phyloP scores from a whole-genome alignment of 768 basidiomycete genomes.

The Pisolithus microcarpus region DNA sequence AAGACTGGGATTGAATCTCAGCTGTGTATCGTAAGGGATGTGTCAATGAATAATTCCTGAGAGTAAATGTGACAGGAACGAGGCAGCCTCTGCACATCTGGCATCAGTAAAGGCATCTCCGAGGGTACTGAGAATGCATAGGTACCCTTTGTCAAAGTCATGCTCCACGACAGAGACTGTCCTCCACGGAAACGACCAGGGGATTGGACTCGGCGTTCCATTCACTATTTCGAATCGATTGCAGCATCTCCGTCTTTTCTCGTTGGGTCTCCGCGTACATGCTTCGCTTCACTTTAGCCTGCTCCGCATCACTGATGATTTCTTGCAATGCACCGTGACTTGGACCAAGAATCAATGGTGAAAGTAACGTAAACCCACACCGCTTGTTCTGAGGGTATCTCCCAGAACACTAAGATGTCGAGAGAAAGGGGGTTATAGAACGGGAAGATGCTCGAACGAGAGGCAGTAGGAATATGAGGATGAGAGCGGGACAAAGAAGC shows the following conservation, averaged over 20 bases:
- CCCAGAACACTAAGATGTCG: constrained; percentile 75
- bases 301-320: constrained; percentile 53
- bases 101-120: constrained; percentile 4
- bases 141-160: constrained; percentile 68
- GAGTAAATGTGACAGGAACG: constrained; percentile 43
- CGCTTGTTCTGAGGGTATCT: constrained; percentile 52
- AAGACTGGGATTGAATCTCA: constrained; percentile 37
- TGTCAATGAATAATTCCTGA: constrained; percentile 70
- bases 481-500: constrained; percentile 34
- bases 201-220: constrained; percentile 83
- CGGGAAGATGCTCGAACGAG: constrained; percentile 63
- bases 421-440: constrained; percentile 67
- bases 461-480: constrained; percentile 49
- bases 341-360: constrained; percentile 60
- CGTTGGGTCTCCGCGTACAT: constrained; percentile 90
- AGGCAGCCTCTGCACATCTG: constrained; percentile 43
- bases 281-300: constrained; percentile 62
- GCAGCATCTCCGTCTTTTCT: constrained; percentile 59
- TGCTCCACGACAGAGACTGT: constrained; percentile 41
- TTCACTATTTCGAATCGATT: constrained; percentile 59
- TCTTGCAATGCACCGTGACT: constrained; percentile 57
- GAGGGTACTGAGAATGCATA: constrained; percentile 7
- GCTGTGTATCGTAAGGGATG: constrained; percentile 49
- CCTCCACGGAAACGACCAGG: constrained; percentile 44
- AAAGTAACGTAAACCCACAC: constrained; percentile 52